phyloP scores from a whole-genome alignment of 1,139 yeast species.

The Taphrina wiesneri region DNA sequence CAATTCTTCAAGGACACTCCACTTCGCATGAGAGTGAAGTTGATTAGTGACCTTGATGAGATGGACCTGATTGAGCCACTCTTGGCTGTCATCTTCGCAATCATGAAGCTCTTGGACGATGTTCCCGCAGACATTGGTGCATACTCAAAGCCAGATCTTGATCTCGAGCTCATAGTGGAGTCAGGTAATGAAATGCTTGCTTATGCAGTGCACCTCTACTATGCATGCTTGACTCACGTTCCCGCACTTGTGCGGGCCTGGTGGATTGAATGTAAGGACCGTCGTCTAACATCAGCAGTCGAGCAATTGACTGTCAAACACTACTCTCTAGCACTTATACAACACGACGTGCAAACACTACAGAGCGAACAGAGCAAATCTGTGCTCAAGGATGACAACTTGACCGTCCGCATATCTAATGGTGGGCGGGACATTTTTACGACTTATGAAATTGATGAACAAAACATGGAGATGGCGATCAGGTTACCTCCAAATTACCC shows the following conservation, averaged over 20 bases:
- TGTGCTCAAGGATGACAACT: conserved; percentile 51
- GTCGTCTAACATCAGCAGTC: conserved; percentile 57
- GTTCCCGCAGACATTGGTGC: conserved; percentile 36
- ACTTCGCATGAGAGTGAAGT: conserved; percentile 45
- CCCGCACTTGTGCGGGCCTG: conserved; percentile 72
- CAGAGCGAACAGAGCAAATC: conserved; percentile 44
- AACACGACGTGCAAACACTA: conserved; percentile 60
- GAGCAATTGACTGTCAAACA: conserved; percentile 63
- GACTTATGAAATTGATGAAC: conserved; percentile 79
- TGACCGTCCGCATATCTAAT: conserved; percentile 63
- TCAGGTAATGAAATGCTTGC: conserved; percentile 42
- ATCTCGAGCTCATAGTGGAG: conserved; percentile 45
- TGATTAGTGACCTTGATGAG: conserved; percentile 59
- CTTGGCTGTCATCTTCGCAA: conserved; percentile 41
- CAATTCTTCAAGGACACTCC: conserved; percentile 67
- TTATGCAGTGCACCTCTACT: conserved; percentile 56
- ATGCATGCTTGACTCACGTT: conserved; percentile 57
- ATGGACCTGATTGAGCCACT: conserved; percentile 51
- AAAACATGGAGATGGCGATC: conserved; percentile 76
- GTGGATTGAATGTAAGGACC: conserved; percentile 65
- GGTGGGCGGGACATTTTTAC: conserved; percentile 71
- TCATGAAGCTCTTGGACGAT: conserved; percentile 37
- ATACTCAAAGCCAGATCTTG: conserved; percentile 27
- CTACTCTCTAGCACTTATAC: conserved; percentile 66
- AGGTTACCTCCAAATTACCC: conserved; percentile 74